A percentile compares a stretch with the other conserved stretches of the same genome.
Conservation (phyloP, 768 basidiomycete species). For the Mrakia blollopis region DNA sequence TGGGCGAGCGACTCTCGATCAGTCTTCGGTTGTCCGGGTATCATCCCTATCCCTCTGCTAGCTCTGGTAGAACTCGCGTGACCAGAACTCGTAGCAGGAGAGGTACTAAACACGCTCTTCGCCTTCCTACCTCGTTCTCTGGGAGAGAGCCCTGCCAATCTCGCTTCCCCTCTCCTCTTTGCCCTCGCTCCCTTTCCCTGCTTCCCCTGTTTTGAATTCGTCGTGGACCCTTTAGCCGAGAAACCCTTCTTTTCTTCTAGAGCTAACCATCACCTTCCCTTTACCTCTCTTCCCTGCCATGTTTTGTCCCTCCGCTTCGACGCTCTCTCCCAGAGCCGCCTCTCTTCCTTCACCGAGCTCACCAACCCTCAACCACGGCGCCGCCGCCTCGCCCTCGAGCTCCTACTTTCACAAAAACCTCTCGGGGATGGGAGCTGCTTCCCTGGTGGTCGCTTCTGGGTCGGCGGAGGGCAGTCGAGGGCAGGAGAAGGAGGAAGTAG, state of each 20-base stretch:
- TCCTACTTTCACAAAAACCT: conserved; percentile 22
- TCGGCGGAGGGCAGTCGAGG: not conserved
- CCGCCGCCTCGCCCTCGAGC: not conserved
- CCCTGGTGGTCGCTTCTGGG: not conserved
- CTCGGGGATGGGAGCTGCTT: not conserved
- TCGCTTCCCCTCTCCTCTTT: not conserved
- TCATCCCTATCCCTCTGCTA: too few relatives aligned
- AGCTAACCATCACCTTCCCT: not conserved
- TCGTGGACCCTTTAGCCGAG: not conserved
- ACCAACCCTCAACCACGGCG: not conserved
- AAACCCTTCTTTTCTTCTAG: not conserved
- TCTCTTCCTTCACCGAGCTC: conserved; percentile 6
- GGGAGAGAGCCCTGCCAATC: not conserved
- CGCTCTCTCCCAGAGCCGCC: conserved; percentile 10
- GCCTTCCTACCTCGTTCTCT: too few relatives aligned
- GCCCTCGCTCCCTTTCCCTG: not conserved
- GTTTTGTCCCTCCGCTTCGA: not conserved
- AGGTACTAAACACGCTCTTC: not conserved
- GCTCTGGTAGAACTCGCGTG: too few relatives aligned
- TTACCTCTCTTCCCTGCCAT: not conserved
- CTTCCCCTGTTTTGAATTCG: not conserved
- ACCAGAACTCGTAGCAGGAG: too few relatives aligned
- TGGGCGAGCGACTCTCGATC: too few relatives aligned
- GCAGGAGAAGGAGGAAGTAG: not conserved
- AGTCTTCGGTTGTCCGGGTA: too few relatives aligned